Evolutionary conservation across 164 flowering plant genomes (phyloP).

Genomic region (Vitis rotundifolia): DNA sequence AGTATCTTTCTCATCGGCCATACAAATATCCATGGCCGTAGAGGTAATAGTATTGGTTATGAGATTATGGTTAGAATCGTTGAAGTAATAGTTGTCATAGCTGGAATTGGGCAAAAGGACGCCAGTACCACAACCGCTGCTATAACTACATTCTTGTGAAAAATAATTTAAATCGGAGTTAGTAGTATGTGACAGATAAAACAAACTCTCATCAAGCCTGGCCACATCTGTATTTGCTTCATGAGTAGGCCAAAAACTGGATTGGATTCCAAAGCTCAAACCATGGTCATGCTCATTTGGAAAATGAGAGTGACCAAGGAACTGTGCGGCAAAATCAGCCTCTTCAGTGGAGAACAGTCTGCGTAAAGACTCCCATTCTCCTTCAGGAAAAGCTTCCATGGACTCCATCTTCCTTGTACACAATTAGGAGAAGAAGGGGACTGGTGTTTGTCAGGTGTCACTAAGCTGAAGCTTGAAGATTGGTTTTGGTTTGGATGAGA

Average conservation of each 20-base stretch:
- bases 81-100: constrained; percentile 12
- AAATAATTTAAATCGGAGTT: constrained; percentile 12
- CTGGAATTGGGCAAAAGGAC: constrained; percentile 7
- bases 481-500: constrained; percentile 2
- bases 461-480: constrained; percentile 5
- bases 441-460: not conserved
- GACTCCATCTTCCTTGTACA: constrained; percentile 46
- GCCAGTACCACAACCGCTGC: constrained; percentile 6
- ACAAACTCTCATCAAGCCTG: constrained; percentile 9
- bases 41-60: not conserved
- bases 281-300: constrained; percentile 12
- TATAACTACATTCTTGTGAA: constrained; percentile 28
- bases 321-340: constrained; percentile 19
- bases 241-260: constrained; percentile 7
- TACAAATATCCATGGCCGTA: constrained; percentile 20
- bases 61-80: constrained; percentile 10
- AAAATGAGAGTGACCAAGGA: constrained; percentile 11
- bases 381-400: constrained; percentile 38
- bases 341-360: constrained; percentile 40
- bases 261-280: constrained; percentile 7
- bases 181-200: constrained; percentile 10
- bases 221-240: constrained; percentile 9
- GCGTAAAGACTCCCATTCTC: constrained; percentile 46
- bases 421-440: not conserved
- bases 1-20: constrained; percentile 6